Evolutionary conservation across 2,329 filamentous ascomycete genomes (phyloP).

Genomic region (Pseudopyricularia cyperi): DNA sequence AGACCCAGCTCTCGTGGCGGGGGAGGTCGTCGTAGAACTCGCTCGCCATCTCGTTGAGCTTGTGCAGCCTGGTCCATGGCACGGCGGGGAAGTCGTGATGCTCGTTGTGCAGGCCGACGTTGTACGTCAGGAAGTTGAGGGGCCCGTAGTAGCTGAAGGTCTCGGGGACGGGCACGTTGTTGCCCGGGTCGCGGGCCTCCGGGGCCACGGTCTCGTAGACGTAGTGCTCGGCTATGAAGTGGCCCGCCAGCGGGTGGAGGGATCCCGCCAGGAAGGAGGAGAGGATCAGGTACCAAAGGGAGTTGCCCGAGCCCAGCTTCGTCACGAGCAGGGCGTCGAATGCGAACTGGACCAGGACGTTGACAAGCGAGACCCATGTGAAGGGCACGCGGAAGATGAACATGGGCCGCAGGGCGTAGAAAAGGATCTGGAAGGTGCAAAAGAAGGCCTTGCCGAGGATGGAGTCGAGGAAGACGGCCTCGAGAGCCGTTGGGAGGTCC

Average conservation of each 20-base stretch:
- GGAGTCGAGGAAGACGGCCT: constrained; percentile 87
- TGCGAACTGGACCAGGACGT: constrained; percentile 60
- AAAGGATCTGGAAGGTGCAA: constrained; percentile 97
- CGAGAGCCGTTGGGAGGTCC: constrained; percentile 82
- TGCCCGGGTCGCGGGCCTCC: constrained; percentile 41
- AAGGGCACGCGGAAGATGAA: constrained; percentile 82
- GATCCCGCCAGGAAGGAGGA: constrained; percentile 90
- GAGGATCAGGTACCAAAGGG: constrained; percentile 71
- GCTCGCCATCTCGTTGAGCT: constrained; percentile 63
- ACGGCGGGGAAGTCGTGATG: constrained; percentile 98
- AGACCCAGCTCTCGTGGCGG: constrained; percentile 77
- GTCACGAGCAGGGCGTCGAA: constrained; percentile 65
- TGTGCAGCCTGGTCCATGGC: constrained; percentile 78
- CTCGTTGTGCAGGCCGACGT: constrained; percentile 95
- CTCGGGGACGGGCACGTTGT: constrained; percentile 63
- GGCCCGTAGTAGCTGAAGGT: constrained; percentile 96
- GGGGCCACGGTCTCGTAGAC: constrained; percentile 55
- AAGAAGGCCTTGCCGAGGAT: constrained; percentile 97
- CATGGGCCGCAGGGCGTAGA: constrained; percentile 95
- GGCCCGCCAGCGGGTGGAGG: constrained; percentile 85
- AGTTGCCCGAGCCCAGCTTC: constrained; percentile 40
- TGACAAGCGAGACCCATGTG: constrained; percentile 72
- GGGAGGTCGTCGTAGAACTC: constrained; percentile 91
- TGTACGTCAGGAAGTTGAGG: constrained; percentile 88
- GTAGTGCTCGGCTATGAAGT: constrained; percentile 98